Evolutionary conservation across 2,329 filamentous ascomycete genomes (phyloP).

Genomic region (Fusarium siculi): DNA sequence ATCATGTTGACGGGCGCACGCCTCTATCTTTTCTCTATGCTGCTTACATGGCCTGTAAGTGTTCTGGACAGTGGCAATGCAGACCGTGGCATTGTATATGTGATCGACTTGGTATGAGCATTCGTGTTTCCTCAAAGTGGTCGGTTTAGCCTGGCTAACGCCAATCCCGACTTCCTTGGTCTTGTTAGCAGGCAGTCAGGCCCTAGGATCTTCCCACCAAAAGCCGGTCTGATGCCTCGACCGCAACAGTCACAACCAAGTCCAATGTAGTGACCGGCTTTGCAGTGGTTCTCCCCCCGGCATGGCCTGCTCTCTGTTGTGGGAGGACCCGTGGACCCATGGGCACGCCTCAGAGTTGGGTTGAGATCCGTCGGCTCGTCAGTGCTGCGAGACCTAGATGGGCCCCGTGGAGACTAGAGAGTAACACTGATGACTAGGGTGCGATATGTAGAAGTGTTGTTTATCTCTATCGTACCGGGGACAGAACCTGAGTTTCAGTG

Average conservation of each 20-base stretch:
- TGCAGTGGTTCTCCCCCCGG: conserved; percentile 28
- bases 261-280: conserved; percentile 30
- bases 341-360: conserved; percentile 50
- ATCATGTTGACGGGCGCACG: background rate
- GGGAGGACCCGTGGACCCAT: conserved; percentile 45
- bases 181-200: conserved; percentile 6
- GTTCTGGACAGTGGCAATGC: background rate
- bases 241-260: conserved; percentile 3
- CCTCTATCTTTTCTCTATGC: background rate
- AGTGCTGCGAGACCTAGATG: conserved; percentile 54
- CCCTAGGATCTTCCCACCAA: conserved; percentile 20
- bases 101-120: background rate
- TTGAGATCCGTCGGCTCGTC: conserved; percentile 53
- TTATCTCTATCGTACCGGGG: conserved; percentile 18
- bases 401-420: conserved; percentile 50
- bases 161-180: background rate
- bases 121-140: background rate
- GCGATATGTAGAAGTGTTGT: conserved; percentile 49
- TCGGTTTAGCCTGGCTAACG: conserved; percentile 1
- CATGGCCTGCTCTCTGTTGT: conserved; percentile 38
- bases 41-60: conserved; percentile 13
- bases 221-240: conserved; percentile 15
- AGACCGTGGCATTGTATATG: background rate
- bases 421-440: conserved; percentile 49
- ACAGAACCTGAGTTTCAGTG: background rate